These are phyloP conservation scores for Raphanus raphanistrum DNA, from an alignment of 345 rosid genomes.

Conservation along the genomic window DNA sequence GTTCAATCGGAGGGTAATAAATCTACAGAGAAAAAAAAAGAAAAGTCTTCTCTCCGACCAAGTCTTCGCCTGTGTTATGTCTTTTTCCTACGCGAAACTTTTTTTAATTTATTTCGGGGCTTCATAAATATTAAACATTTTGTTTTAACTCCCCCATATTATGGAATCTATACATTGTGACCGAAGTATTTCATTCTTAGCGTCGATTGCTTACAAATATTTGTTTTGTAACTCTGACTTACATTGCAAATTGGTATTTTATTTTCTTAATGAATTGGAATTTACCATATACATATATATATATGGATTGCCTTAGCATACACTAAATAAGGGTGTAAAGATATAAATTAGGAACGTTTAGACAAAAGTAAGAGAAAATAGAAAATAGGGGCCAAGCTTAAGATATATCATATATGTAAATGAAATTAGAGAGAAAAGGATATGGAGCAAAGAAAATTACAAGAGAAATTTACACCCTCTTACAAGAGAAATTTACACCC, in stretches of 20 bases:
- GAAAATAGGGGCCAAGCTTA: not conserved
- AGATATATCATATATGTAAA: not conserved
- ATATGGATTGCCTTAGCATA: not conserved
- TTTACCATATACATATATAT: too few relatives aligned
- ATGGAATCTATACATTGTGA: not conserved
- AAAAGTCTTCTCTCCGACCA: conserved; percentile 30
- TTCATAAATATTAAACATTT: conserved; percentile 14
- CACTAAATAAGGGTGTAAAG: not conserved
- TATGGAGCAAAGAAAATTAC: conserved; percentile 17
- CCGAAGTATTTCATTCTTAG: not conserved
- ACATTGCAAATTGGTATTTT: too few relatives aligned
- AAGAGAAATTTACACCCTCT: too few relatives aligned
- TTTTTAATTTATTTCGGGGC: conserved; percentile 6
- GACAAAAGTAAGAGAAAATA: not conserved
- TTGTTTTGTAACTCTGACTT: too few relatives aligned
- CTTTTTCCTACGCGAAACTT: conserved; percentile 34
- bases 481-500: too few relatives aligned
- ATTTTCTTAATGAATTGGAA: too few relatives aligned
- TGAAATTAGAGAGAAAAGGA: not conserved
- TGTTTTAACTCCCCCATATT: conserved; percentile 14
- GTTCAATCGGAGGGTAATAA: conserved; percentile 14
- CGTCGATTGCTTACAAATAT: too few relatives aligned
- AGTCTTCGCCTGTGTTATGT: conserved; percentile 29
- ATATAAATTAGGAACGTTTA: not conserved
- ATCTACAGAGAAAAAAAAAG: not conserved